A percentile compares a stretch with the other conserved stretches of the same genome.
Conservation (phyloP, 352 stramenopile species). For the Vaucheria bursata region DNA sequence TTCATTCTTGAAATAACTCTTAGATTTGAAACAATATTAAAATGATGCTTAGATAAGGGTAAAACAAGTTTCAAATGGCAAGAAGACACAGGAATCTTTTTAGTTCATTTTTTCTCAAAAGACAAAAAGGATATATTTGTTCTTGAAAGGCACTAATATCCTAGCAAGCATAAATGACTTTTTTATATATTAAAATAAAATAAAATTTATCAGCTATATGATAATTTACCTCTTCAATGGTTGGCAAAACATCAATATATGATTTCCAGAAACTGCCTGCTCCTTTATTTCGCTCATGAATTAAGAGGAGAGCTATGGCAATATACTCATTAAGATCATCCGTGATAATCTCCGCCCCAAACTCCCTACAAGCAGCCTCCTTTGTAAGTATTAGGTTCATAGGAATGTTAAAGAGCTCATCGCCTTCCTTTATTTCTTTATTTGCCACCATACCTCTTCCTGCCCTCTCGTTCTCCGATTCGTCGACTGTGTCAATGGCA, state of each 20-base stretch:
- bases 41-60: too few species aligned
- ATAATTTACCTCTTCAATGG: constrained; percentile 59
- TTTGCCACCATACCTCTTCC: constrained; percentile 40
- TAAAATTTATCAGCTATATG: too few species aligned
- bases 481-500: constrained; percentile 44
- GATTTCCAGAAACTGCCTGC: constrained; percentile 56
- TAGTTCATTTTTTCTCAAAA: too few species aligned
- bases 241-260: constrained; percentile 67
- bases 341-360: constrained; percentile 41
- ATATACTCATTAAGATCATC: constrained; percentile 68
- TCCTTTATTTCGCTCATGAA: constrained; percentile 59
- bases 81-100: too few species aligned
- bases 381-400: constrained; percentile 41
- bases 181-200: constrained; percentile 1
- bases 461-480: constrained; percentile 31
- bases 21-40: too few species aligned
- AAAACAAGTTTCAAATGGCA: too few species aligned
- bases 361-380: constrained; percentile 28
- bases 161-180: background rate
- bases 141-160: background rate
- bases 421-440: constrained; percentile 45
- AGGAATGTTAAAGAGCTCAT: constrained; percentile 41
- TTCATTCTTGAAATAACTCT: too few species aligned
- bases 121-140: background rate
- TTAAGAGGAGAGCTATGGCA: constrained; percentile 66